Percentiles rank a stretch among this genome's conserved stretches.
These are phyloP conservation scores for Mesembryanthemum crystallinum DNA, from an alignment of 148 eudicot species.

Conservation along the genomic window DNA sequence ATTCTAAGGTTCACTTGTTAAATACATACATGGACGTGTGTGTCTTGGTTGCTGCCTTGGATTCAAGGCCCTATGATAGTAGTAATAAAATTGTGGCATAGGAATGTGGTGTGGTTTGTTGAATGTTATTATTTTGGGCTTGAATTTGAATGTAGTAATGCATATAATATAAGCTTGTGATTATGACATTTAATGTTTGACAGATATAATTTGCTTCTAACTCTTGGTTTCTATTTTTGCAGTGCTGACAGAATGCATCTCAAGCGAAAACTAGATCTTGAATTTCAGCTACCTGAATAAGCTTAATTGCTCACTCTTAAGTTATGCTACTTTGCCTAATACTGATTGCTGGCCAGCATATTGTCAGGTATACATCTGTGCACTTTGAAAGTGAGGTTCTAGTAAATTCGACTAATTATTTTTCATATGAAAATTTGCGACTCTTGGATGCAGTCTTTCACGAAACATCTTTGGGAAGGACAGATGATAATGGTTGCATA, in stretches of 20 bases:
- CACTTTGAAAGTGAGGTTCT: background rate
- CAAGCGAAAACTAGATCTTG: conserved; percentile 91
- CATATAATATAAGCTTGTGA: background rate
- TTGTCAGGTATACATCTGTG: conserved; percentile 13
- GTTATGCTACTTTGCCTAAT: background rate
- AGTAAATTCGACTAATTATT: background rate
- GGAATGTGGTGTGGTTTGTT: background rate
- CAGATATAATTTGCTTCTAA: background rate
- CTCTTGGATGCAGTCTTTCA: background rate
- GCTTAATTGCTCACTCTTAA: conserved; percentile 15
- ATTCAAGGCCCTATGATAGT: too few species aligned
- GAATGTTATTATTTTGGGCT: background rate
- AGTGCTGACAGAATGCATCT: conserved; percentile 94
- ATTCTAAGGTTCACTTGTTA: too few species aligned
- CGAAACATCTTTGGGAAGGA: background rate
- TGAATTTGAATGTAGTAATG: background rate
- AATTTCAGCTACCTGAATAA: conserved; percentile 78
- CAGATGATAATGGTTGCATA: background rate
- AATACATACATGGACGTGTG: too few species aligned
- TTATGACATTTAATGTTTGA: background rate
- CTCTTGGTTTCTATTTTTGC: conserved; percentile 23
- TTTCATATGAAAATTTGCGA: background rate
- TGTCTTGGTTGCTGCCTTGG: too few species aligned
- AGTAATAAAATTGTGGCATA: background rate
- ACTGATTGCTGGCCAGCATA: conserved; percentile 8